These are phyloP conservation scores for Sophora flavescens DNA, from an alignment of 306 rosid species.

Conservation along the genomic window DNA sequence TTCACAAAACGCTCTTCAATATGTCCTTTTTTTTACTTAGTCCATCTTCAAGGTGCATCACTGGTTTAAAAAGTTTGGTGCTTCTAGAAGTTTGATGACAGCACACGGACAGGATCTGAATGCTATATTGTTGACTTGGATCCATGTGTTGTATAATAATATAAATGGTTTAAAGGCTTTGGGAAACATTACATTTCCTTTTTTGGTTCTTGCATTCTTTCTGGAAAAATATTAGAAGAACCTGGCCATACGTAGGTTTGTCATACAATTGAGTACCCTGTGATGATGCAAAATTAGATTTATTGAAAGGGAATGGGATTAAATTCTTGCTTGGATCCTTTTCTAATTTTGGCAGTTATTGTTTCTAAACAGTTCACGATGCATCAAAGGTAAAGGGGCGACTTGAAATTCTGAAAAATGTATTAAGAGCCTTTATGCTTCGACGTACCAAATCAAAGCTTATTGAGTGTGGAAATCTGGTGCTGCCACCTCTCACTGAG, in stretches of 20 bases:
- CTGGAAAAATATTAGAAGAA: constrained; percentile 22
- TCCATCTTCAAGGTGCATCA: background rate
- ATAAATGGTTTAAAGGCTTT: constrained; percentile 22
- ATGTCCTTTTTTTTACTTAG: too few species aligned
- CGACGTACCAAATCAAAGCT: constrained; percentile 91
- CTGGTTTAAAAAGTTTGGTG: constrained; percentile 34
- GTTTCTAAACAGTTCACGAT: constrained; percentile 60
- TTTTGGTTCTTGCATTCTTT: background rate
- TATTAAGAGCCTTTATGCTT: constrained; percentile 85
- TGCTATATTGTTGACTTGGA: constrained; percentile 5
- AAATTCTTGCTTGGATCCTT: constrained; percentile 4
- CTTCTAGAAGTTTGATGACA: constrained; percentile 30
- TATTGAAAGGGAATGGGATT: constrained; percentile 20
- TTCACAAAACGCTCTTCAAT: too few species aligned
- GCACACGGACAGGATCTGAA: constrained; percentile 26
- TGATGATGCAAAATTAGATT: constrained; percentile 37
- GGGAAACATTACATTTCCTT: constrained; percentile 1
- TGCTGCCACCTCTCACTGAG: constrained; percentile 88
- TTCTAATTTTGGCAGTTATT: constrained; percentile 43
- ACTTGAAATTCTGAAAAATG: constrained; percentile 65
- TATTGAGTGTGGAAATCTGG: constrained; percentile 75
- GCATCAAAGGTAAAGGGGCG: constrained; percentile 57
- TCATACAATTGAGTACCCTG: constrained; percentile 5
- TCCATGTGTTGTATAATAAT: constrained; percentile 25
- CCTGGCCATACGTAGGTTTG: constrained; percentile 36